phyloP scores from a whole-genome alignment of 2,329 filamentous ascomycete species.

The Aspergillus uvarum region DNA sequence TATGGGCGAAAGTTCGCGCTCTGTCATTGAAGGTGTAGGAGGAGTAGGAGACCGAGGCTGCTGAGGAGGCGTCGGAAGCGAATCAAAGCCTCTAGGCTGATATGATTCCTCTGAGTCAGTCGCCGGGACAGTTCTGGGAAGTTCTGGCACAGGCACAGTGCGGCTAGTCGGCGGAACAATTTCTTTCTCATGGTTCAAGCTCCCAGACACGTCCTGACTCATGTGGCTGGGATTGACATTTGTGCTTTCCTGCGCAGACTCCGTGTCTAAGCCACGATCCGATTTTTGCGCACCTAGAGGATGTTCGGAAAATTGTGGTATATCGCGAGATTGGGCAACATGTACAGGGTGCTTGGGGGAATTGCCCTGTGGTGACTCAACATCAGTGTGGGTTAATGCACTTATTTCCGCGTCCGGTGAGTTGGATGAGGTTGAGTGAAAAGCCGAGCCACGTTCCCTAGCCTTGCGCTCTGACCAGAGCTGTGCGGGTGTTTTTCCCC shows the following conservation, averaged over 20 bases:
- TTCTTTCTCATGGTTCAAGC: conserved; percentile 53
- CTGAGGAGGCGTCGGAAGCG: conserved; percentile 41
- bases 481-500: conserved; percentile 94
- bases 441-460: conserved; percentile 62
- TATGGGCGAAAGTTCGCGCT: conserved; percentile 69
- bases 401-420: conserved; percentile 51
- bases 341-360: conserved; percentile 77
- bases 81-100: conserved; percentile 34
- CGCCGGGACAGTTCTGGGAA: conserved; percentile 59
- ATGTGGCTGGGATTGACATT: not conserved
- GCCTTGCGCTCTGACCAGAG: conserved; percentile 98
- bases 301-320: not conserved
- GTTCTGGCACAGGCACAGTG: conserved; percentile 75
- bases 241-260: conserved; percentile 51
- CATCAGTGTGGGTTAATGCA: conserved; percentile 68
- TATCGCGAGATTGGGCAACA: conserved; percentile 63
- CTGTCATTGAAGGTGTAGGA: conserved; percentile 37
- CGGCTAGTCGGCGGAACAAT: conserved; percentile 62
- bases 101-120: conserved; percentile 50
- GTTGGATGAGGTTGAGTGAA: conserved; percentile 46
- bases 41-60: conserved; percentile 52
- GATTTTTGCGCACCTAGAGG: not conserved
- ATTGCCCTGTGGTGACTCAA: conserved; percentile 64
- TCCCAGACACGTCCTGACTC: conserved; percentile 33
- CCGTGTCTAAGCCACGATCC: conserved; percentile 27